phyloP scores from a whole-genome alignment of 1,139 yeast species.

The Geotrichum carabidarum region DNA sequence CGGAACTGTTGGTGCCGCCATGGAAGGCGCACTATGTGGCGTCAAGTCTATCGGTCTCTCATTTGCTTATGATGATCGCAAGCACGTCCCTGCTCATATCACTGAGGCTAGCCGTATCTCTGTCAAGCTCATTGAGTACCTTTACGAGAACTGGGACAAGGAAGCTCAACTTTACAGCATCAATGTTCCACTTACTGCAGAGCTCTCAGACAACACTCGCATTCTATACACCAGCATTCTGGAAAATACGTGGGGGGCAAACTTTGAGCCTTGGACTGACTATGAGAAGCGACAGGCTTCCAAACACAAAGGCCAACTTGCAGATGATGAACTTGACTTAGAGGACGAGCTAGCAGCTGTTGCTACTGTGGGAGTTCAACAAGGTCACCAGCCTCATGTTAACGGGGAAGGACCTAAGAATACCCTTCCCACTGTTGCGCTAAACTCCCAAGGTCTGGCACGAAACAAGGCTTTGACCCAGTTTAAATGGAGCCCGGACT shows the following conservation, averaged over 20 bases:
- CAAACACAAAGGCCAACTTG: neutral
- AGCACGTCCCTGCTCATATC: conserved; percentile 52
- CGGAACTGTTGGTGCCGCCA: conserved; percentile 97
- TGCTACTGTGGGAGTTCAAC: conserved; percentile 13
- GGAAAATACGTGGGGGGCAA: conserved; percentile 72
- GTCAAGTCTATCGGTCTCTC: conserved; percentile 73
- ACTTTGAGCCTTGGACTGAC: conserved; percentile 39
- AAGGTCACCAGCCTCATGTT: neutral
- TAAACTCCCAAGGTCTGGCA: conserved; percentile 13
- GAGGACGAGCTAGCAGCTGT: conserved; percentile 17
- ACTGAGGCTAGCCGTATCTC: conserved; percentile 64
- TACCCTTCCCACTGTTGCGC: conserved; percentile 12
- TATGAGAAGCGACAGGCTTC: conserved; percentile 13
- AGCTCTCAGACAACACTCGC: conserved; percentile 52
- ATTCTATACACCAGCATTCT: conserved; percentile 71
- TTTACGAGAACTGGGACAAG: conserved; percentile 54
- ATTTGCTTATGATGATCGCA: conserved; percentile 60
- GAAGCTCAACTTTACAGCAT: conserved; percentile 71
- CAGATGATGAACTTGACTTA: conserved; percentile 8
- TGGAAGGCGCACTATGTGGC: conserved; percentile 87
- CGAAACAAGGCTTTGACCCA: conserved; percentile 29
- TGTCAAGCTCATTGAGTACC: conserved; percentile 54
- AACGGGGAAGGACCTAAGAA: conserved; percentile 16
- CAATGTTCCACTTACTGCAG: conserved; percentile 67
- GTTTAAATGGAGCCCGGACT: conserved; percentile 82